Conservation (phyloP, 371 early-diverging fungal species). For the Mortierella sp. region DNA sequence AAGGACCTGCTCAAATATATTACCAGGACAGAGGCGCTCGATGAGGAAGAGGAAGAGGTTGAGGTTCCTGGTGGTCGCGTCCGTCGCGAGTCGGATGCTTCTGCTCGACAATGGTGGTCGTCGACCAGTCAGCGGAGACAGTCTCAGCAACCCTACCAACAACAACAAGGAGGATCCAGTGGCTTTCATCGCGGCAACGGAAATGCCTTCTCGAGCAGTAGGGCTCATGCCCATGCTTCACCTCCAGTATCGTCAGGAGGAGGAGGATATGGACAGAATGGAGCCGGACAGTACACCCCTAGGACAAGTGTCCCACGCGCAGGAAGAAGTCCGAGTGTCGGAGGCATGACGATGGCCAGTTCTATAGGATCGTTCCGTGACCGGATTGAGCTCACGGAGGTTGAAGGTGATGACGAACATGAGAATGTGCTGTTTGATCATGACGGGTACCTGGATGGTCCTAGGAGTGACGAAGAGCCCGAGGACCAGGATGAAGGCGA, state of each 20-base stretch:
- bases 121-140: background rate
- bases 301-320: constrained; percentile 22
- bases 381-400: constrained; percentile 48
- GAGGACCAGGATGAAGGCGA: constrained; percentile 54
- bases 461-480: constrained; percentile 16
- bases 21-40: constrained; percentile 65
- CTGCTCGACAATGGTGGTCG: constrained; percentile 41
- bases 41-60: constrained; percentile 46
- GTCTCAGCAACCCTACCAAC: background rate
- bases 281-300: constrained; percentile 18
- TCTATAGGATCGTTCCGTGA: constrained; percentile 52
- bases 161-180: background rate
- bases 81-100: constrained; percentile 17
- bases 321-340: constrained; percentile 39
- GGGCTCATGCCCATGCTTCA: constrained; percentile 6
- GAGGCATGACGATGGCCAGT: constrained; percentile 48
- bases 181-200: background rate
- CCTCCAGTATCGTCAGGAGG: constrained; percentile 1
- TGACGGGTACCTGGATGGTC: constrained; percentile 20
- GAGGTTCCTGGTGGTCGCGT: constrained; percentile 25
- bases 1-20: constrained; percentile 85
- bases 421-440: constrained; percentile 33
- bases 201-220: constrained; percentile 1
- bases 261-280: constrained; percentile 8
- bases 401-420: constrained; percentile 17